These are phyloP conservation scores for Oryza officinalis DNA, from an alignment of 176 grass and related monocot genomes.

Conservation along the genomic window DNA sequence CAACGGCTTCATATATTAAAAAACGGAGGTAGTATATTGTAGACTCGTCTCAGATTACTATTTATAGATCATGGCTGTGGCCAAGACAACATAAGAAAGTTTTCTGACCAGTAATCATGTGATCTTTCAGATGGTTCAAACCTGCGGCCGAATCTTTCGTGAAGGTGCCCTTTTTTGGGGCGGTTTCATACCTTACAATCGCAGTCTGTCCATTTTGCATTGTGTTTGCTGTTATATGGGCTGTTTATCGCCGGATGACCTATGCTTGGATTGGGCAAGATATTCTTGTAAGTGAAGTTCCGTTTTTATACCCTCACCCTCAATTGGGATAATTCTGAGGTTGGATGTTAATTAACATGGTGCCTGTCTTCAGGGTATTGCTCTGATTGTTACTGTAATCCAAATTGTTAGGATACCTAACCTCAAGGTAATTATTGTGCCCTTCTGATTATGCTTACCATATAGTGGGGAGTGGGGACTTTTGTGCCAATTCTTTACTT, in stretches of 20 bases:
- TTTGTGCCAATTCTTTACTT: conserved; percentile 33
- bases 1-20: too few species aligned
- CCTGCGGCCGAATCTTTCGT: conserved; percentile 70
- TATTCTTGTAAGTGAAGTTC: conserved; percentile 73
- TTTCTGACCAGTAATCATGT: conserved; percentile 16
- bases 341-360: conserved; percentile 6
- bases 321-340: conserved; percentile 27
- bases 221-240: conserved; percentile 81
- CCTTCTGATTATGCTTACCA: conserved; percentile 2
- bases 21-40: too few species aligned
- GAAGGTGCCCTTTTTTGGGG: conserved; percentile 90
- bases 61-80: conserved; percentile 8
- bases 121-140: conserved; percentile 93
- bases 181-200: conserved; percentile 84
- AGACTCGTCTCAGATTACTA: conserved; percentile 10
- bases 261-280: conserved; percentile 99
- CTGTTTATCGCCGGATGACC: conserved; percentile 52
- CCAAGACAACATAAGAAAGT: background rate
- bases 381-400: conserved; percentile 89
- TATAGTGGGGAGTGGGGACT: conserved; percentile 10
- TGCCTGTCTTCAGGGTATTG: conserved; percentile 71
- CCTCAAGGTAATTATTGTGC: conserved; percentile 74
- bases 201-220: conserved; percentile 87
- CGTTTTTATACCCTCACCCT: conserved; percentile 3
- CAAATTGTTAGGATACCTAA: conserved; percentile 97